Conservation (phyloP, 2,329 filamentous ascomycete species). For the Pestalotiopsis sp. region DNA sequence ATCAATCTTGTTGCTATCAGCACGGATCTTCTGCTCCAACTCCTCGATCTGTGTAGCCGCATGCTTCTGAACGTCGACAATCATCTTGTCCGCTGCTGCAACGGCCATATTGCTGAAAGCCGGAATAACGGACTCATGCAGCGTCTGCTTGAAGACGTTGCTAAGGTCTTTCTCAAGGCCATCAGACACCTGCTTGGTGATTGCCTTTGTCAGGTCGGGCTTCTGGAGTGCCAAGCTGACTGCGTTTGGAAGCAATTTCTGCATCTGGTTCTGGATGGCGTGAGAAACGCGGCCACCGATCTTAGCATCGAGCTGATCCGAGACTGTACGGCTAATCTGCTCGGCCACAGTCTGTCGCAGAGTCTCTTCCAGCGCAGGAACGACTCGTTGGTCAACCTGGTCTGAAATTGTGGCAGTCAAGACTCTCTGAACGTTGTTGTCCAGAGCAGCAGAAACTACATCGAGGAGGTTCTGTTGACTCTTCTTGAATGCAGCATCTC, state of each 20-base stretch:
- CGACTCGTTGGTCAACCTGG: conserved; percentile 73
- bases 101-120: conserved; percentile 66
- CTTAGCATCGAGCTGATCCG: conserved; percentile 70
- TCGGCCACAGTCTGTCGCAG: conserved; percentile 71
- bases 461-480: conserved; percentile 58
- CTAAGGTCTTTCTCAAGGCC: conserved; percentile 71
- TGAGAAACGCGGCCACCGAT: conserved; percentile 69
- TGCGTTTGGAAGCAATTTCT: conserved; percentile 67
- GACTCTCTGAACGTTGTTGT: conserved; percentile 69
- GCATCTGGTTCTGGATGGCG: conserved; percentile 73
- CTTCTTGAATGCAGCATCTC: conserved; percentile 54
- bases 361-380: conserved; percentile 73
- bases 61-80: conserved; percentile 68
- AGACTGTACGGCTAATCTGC: conserved; percentile 68
- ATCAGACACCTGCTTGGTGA: conserved; percentile 73
- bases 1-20: conserved; percentile 68
- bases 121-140: conserved; percentile 64
- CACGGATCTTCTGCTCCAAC: conserved; percentile 52
- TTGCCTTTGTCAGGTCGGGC: conserved; percentile 70
- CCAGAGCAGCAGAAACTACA: conserved; percentile 62
- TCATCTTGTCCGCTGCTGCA: conserved; percentile 68
- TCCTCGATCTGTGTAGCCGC: conserved; percentile 53
- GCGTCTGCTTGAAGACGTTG: conserved; percentile 65
- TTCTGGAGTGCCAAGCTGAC: conserved; percentile 72
- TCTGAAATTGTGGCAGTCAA: conserved; percentile 75